Evolutionary conservation across 805 yeast genomes (phyloP).

Genomic region (Spencermartinsiella europaea): DNA sequence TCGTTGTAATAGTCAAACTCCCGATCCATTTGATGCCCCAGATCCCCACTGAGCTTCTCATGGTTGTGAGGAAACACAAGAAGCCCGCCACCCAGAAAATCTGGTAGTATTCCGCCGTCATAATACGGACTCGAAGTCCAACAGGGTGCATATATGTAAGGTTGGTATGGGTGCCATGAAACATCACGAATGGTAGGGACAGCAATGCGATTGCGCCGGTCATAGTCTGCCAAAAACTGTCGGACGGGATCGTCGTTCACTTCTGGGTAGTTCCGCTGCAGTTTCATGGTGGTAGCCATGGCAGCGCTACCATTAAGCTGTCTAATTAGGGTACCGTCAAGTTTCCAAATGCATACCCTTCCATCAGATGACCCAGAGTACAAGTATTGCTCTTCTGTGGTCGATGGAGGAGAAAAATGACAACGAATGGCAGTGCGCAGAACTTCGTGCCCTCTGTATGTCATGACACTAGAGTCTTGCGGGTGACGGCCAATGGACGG

Average conservation of each 20-base stretch:
- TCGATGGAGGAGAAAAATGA: slow-evolving; percentile 26
- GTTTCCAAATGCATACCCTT: slow-evolving; percentile 25
- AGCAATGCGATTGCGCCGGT: neutral
- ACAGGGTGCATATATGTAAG: slow-evolving; percentile 19
- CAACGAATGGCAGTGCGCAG: slow-evolving; percentile 27
- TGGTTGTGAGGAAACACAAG: neutral
- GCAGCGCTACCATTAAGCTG: slow-evolving; percentile 8
- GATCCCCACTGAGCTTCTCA: neutral
- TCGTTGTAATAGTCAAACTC: slow-evolving; percentile 1
- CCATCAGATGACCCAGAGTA: slow-evolving; percentile 31
- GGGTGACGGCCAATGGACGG: slow-evolving; percentile 23
- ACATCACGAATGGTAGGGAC: slow-evolving; percentile 24
- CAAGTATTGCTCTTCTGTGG: slow-evolving; percentile 26
- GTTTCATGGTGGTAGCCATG: neutral
- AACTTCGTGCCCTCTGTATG: slow-evolving; percentile 29
- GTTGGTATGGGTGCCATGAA: slow-evolving; percentile 27
- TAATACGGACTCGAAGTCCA: slow-evolving; percentile 1
- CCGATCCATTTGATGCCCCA: neutral
- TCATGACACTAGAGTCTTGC: slow-evolving; percentile 25
- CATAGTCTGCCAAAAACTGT: neutral
- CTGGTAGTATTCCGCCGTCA: neutral
- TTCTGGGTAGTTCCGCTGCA: neutral
- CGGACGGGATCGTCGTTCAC: neutral
- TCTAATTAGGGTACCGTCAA: slow-evolving; percentile 26
- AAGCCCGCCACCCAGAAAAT: slow-evolving; percentile 4